Base-by-base conservation (phyloP, 306 rosid genomes). In the Parietaria judaica region DNA sequence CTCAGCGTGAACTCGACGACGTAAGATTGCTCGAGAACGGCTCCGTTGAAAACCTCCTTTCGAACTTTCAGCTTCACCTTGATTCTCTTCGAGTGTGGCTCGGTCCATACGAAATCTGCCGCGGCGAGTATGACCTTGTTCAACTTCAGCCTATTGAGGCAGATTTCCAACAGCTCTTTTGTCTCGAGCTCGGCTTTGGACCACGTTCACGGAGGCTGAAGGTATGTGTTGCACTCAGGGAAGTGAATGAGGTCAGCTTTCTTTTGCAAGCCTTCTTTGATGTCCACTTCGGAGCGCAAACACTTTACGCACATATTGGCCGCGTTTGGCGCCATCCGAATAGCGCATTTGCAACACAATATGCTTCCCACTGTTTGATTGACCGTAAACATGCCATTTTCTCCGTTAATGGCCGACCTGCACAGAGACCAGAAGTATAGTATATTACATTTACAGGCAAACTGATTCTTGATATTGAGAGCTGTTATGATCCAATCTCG, bases 201-300 rank as follows among this genome's bases (percentile, higher is more conserved):
- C 92, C 95, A 84, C 14, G 64, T 84, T 61, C 79, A 73, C 1
- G 92, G 95, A 8, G 87, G 84, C 77, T 86, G 89, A 66, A 89
- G 79, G 77, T 77, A 86, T 64, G 65, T 65, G 3, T 76, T 72
- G n/a, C 89, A 89, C 55, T 86, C 78, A 0, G 95, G 84, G 53
- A 87, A 86, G 67, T 80, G 84, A 16, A 72, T 50, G 36, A 84
- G 73, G 48, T 37, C 65, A 10, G 72, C 68, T 51, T 71, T 78
- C 76, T 80, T 89, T 64, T 80, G 83, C 54, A 89, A 31, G 34
- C 95, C 92, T 78, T 80, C 84, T 0, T 89, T 86, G 46, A 86
- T 89, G 14, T 86, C 86, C 11, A 74, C 68, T 65, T 81, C 91
- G 3, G 95, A 84, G 9, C 79, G 72, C 61, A 84, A 56, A 73